Evolutionary conservation across 2,329 filamentous ascomycete genomes (phyloP).

Genomic region (Colletotrichum sp.): DNA sequence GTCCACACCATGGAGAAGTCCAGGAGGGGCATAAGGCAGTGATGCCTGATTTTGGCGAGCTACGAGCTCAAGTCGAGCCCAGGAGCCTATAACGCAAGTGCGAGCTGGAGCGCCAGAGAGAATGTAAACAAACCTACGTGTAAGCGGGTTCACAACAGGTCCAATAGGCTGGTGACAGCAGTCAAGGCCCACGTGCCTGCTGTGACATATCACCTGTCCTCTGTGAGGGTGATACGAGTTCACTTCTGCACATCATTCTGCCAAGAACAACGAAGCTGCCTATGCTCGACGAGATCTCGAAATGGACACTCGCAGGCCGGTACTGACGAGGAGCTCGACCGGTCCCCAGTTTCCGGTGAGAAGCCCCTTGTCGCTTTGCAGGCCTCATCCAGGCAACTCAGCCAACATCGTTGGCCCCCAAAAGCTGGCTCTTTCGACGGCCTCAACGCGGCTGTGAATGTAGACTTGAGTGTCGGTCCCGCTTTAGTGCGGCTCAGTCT

Average conservation of each 20-base stretch:
- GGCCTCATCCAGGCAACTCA: background rate
- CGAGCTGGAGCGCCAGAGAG: background rate
- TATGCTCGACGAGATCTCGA: background rate
- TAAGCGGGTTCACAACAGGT: background rate
- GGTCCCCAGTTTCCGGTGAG: background rate
- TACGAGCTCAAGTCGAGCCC: background rate
- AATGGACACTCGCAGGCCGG: background rate
- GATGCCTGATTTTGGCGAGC: background rate
- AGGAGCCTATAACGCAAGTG: background rate
- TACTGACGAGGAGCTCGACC: background rate
- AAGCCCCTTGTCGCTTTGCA: background rate
- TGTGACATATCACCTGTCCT: background rate
- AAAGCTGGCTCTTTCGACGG: background rate
- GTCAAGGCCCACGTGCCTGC: background rate
- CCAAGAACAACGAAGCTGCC: background rate
- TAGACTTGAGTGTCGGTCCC: background rate
- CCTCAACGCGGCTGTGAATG: constrained; percentile 7
- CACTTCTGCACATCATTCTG: background rate
- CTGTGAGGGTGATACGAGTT: background rate
- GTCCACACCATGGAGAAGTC: background rate
- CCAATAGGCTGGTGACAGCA: background rate
- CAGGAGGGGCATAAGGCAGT: background rate
- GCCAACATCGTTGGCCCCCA: background rate
- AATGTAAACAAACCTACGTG: background rate
- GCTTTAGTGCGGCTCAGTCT: background rate